Evolutionary conservation across 495 filamentous ascomycete genomes (phyloP).

Genomic region (Aspergillus coremiiformis): DNA sequence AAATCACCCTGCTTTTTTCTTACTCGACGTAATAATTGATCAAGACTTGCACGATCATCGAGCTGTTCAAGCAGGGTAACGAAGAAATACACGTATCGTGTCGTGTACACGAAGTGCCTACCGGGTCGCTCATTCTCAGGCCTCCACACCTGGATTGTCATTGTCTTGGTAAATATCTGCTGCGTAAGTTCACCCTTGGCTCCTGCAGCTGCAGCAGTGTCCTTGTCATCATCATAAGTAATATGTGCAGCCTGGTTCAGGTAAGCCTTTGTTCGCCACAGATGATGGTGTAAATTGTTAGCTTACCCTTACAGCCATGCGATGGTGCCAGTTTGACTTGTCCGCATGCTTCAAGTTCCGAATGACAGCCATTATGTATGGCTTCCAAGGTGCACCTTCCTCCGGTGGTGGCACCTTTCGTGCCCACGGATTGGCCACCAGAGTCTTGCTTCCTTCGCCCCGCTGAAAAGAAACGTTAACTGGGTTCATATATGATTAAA

Average conservation of each 20-base stretch:
- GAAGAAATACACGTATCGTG: constrained; percentile 80
- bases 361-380: constrained; percentile 65
- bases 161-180: constrained; percentile 90
- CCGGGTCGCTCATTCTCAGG: constrained; percentile 88
- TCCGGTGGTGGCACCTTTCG: constrained; percentile 41
- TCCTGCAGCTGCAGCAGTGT: constrained; percentile 44
- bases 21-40: constrained; percentile 71
- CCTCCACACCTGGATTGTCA: constrained; percentile 92
- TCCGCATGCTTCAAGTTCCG: constrained; percentile 74
- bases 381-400: constrained; percentile 61
- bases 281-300: not conserved
- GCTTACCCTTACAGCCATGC: constrained; percentile 67
- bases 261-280: constrained; percentile 11
- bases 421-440: constrained; percentile 51
- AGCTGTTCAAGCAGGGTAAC: constrained; percentile 63
- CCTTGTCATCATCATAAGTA: constrained; percentile 52
- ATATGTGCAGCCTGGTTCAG: constrained; percentile 54
- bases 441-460: constrained; percentile 43
- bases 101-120: constrained; percentile 88
- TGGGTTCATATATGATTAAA: not conserved
- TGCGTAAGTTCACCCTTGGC: constrained; percentile 74
- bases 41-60: constrained; percentile 71
- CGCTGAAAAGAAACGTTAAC: constrained; percentile 25
- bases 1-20: constrained; percentile 78
- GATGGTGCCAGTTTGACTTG: constrained; percentile 95